Base-by-base conservation (phyloP, 2,329 filamentous ascomycete genomes). In the Trichophyton mentagrophytes region DNA sequence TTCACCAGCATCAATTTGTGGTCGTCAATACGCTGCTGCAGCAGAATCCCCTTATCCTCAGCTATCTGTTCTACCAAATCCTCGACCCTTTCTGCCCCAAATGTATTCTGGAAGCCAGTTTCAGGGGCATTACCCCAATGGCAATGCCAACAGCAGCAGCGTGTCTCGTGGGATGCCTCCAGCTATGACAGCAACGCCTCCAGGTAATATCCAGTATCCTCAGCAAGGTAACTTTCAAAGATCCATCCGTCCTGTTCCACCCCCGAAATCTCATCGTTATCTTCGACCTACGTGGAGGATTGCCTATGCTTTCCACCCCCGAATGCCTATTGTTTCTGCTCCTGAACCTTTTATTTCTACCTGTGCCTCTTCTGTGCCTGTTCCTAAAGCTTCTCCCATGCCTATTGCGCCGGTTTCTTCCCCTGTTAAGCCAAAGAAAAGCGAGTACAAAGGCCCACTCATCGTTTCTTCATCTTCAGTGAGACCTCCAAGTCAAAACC, bases 371-470 rank as follows among this genome's bases (percentile, higher is more conserved):
- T 46, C 42, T 46, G 42, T 46, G 8, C n/a, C 51, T 38, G n/a
- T 27, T 38, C 3, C 53, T 38, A 20, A 27, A 7, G 7, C 36
- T 5, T 25, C 33, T 5, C 25, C 55, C 15, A 11, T 20, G 40
- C 25, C 55, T 38, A n/a, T 13, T 5, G 33, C 7, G 40, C 17
- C 30, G 25, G n/a, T 30, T 40, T 13, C 33, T 42, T 6, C 38
- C 38, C 9, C 55, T 13, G 5, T 38, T 9, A 25, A 57, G 11
- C 27, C 20, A 51, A 58, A 58, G 20, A 47, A 60, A 33, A 58
- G 51, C n/a, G 60, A 60, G 9, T 63, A 61, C 42, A 61, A 49
- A 61, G 60, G 62, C 42, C 62, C 62, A 33, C 49, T 63, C 20
- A 61, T 63, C 57, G 60, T 63, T 47, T 59, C 62, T 46, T 60